Conservation (phyloP, 352 stramenopile species). For the Globisporangium polare region DNA sequence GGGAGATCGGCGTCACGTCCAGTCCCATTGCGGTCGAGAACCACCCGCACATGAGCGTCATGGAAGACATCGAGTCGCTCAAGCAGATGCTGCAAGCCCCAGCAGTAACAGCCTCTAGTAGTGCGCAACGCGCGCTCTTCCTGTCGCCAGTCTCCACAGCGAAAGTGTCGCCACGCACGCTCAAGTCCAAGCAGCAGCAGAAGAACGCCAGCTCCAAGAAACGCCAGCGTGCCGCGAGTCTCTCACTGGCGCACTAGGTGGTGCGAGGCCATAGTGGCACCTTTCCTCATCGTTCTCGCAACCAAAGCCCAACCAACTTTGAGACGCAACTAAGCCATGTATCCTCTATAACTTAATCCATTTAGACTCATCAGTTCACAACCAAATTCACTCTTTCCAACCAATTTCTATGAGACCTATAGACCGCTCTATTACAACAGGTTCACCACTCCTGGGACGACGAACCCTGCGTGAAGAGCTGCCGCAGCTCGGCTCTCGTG, state of each 20-base stretch:
- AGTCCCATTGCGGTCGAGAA: conserved; percentile 19
- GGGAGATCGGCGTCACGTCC: conserved; percentile 10
- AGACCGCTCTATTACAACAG: not conserved
- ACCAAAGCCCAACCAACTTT: not conserved
- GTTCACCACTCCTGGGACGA: conserved; percentile 5
- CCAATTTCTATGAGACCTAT: not conserved
- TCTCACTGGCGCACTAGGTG: conserved; percentile 8
- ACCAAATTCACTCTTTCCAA: not conserved
- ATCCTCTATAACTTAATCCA: conserved; percentile 6
- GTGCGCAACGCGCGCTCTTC: conserved; percentile 5
- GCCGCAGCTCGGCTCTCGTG: conserved; percentile 38
- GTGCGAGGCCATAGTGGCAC: not conserved
- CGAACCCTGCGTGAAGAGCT: conserved; percentile 35
- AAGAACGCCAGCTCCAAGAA: conserved; percentile 6
- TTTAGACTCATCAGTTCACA: not conserved
- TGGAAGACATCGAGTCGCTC: not conserved
- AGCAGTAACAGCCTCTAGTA: not conserved
- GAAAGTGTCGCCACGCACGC: not conserved
- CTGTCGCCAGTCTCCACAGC: not conserved
- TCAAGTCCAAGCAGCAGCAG: not conserved
- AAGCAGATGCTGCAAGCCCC: not conserved
- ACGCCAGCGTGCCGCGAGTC: conserved; percentile 9
- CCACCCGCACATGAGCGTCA: not conserved
- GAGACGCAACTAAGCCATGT: not conserved
- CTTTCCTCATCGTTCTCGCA: no score